phyloP scores from a whole-genome alignment of 2,329 filamentous ascomycete genomes.

The Sarocladium brachiariae region DNA sequence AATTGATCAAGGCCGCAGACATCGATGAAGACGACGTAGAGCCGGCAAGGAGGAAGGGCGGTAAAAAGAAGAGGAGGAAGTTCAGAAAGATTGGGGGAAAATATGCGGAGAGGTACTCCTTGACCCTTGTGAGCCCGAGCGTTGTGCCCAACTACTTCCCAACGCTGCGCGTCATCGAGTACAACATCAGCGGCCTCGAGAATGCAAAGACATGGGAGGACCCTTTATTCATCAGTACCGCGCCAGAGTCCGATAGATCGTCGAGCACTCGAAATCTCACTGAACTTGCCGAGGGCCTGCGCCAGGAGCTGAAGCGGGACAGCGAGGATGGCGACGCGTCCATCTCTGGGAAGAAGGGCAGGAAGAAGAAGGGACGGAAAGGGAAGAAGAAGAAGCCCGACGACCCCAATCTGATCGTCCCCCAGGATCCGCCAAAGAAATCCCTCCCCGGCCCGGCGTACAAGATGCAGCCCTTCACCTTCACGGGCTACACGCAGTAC shows the following conservation, averaged over 20 bases:
- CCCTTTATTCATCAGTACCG: slow-evolving; percentile 5
- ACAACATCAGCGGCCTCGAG: slow-evolving; percentile 79
- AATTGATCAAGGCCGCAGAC: slow-evolving; percentile 17
- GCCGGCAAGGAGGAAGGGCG: slow-evolving; percentile 19
- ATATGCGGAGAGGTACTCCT: slow-evolving; percentile 77
- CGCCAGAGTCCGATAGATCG: not conserved
- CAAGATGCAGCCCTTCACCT: slow-evolving; percentile 71
- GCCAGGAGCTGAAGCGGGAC: slow-evolving; percentile 7
- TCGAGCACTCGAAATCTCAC: slow-evolving; percentile 11
- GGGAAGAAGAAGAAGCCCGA: slow-evolving; percentile 44
- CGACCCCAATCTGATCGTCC: slow-evolving; percentile 57
- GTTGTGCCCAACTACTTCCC: slow-evolving; percentile 92
- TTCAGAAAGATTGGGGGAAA: slow-evolving; percentile 62
- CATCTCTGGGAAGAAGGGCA: slow-evolving; percentile 21
- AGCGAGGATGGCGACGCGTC: slow-evolving; percentile 13
- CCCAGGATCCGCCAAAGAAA: slow-evolving; percentile 64
- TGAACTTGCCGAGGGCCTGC: slow-evolving; percentile 18
- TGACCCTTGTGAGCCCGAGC: slow-evolving; percentile 76
- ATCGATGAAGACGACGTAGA: slow-evolving; percentile 16
- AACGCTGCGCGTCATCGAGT: slow-evolving; percentile 82
- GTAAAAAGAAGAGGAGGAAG: slow-evolving; percentile 47
- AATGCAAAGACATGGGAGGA: slow-evolving; percentile 37
- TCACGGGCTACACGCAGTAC: slow-evolving; percentile 81
- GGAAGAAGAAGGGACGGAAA: slow-evolving; percentile 34
- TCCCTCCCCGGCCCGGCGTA: slow-evolving; percentile 83